Base-by-base conservation (phyloP, 2,329 filamentous ascomycete species). In the Biscogniauxia sp. region DNA sequence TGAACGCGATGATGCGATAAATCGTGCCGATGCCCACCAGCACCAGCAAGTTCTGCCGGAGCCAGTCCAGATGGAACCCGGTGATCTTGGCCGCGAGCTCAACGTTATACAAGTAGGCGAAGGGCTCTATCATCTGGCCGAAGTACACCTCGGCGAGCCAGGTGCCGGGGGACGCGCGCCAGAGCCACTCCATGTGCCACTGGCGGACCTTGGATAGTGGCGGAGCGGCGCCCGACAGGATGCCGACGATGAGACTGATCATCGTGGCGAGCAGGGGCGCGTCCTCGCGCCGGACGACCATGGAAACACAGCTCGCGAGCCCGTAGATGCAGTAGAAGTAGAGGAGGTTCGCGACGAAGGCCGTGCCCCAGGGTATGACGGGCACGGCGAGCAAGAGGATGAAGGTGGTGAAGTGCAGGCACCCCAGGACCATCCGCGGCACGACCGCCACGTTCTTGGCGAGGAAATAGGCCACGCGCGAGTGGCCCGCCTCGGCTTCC, bases 261-360 rank as follows among this genome's bases (percentile, higher is more conserved):
- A 87, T 82, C 9, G 84, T 82, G 1, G 84, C 82, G 6, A 86
- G 71, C 0, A 87, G 72, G 0, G 84, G 84, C 0, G 83, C 84
- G 61, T 86, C 82, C 69, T 87, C 83, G 7, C 84, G 73, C 20
- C 80, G 78, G 20, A 80, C 78, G 1, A 86, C 66, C 81, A 86
- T 84, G 59, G 78, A 82, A 17, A 86, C 70, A 28, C 76, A 73
- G 37, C 77, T 81, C 0, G 84, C 79, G 6, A 86, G 75, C 0
- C 84, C 83, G 68, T 85, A 86, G 55, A 86, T 82, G 66, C 80
- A 81, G 73, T 81, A 87, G 66, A 85, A 86, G 71, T 86, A 86
- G 9, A 80, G 62, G 53, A 85, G 66, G 59, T 86, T 86, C 6
- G 77, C 78, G 15, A 76, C 57, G 68, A 82, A 86, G 25, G 81